Base-by-base conservation (phyloP, 2,329 filamentous ascomycete genomes). In the Stylonectria norvegica region DNA sequence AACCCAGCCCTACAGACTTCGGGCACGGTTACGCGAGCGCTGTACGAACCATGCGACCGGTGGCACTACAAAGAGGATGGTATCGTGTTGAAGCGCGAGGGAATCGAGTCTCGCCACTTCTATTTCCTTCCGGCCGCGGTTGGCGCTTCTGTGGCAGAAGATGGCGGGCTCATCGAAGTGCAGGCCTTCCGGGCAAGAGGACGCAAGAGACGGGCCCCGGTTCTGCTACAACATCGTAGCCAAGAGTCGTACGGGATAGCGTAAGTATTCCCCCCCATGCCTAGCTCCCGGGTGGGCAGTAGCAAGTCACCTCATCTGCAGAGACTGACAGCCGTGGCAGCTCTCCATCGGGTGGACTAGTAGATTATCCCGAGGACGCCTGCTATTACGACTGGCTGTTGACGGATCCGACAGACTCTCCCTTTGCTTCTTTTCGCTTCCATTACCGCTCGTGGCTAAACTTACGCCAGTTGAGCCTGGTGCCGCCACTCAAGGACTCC, bases 121-220 rank as follows among this genome's bases (percentile, higher is more conserved):
- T 64, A 68, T 34, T 79, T 78, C 43, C 65, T 72, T 29, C 60
- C 62, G 6, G 56, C 58, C 6, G 54, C 60, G 3, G 58, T 63
- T 8, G 50, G 58, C 16, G 57, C 59, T 28, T 66, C 68, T 3
- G 61, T 68, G 3, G 73, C 72, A 7, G 66, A 72, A 34, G 72
- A 80, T 50, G 77, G 76, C 9, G 77, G 77, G 2, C 53, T 78
- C 3, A 75, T 81, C 34, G 73, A 79, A 46, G 57, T 80, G 3
- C 66, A 68, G 23, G 69, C 71, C 8, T 78, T 76, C 49, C 68
- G 76, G 17, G 73, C 76, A n/a, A 68, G 61, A 39, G 69, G 68
- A 5, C 66, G 74, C 28, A 67, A 59, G 40, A 62, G 69, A 44
- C 65, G 65, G 32, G 63, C 69, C 4, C 66, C 68, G 9, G 61